A percentile compares a stretch with the other conserved stretches of the same genome.
These are phyloP conservation scores for Kwoniella botswanensis DNA, from an alignment of 768 basidiomycete species.

Conservation along the genomic window DNA sequence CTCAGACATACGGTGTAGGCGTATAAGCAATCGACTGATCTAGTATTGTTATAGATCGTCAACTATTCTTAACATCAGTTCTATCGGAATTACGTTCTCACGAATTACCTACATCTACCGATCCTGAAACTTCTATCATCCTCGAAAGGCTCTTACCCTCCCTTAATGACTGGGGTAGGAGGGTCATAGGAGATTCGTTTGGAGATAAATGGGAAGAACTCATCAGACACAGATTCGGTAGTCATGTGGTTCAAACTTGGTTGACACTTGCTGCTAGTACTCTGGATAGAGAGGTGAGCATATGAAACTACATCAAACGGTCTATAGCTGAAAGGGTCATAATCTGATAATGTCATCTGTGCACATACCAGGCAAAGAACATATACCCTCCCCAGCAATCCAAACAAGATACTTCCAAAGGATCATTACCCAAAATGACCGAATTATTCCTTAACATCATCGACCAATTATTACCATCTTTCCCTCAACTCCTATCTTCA, in stretches of 20 bases:
- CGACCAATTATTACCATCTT: slow-evolving; percentile 63
- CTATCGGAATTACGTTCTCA: slow-evolving; percentile 82
- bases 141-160: slow-evolving; percentile 88
- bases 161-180: slow-evolving; percentile 94
- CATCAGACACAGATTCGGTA: slow-evolving; percentile 79
- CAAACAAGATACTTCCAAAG: slow-evolving; percentile 35
- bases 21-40: too few relatives aligned
- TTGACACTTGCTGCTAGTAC: slow-evolving; percentile 63
- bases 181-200: slow-evolving; percentile 86
- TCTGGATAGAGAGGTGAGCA: slow-evolving; percentile 59
- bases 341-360: slow-evolving; percentile 18
- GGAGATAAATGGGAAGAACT: slow-evolving; percentile 77
- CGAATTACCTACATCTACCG: slow-evolving; percentile 87
- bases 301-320: background rate
- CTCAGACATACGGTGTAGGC: too few relatives aligned
- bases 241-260: slow-evolving; percentile 92
- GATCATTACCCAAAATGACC: slow-evolving; percentile 57
- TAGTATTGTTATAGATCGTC: slow-evolving; percentile 64
- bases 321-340: background rate
- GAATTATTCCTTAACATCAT: slow-evolving; percentile 47
- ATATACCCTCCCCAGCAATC: slow-evolving; percentile 59
- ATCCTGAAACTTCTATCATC: slow-evolving; percentile 89
- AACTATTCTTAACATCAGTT: slow-evolving; percentile 79
- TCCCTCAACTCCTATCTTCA: slow-evolving; percentile 74
- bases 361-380: slow-evolving; percentile 27